These are phyloP conservation scores for Sporisorium reilianum DNA, from an alignment of 1,284 basidiomycete genomes.

Conservation along the genomic window DNA sequence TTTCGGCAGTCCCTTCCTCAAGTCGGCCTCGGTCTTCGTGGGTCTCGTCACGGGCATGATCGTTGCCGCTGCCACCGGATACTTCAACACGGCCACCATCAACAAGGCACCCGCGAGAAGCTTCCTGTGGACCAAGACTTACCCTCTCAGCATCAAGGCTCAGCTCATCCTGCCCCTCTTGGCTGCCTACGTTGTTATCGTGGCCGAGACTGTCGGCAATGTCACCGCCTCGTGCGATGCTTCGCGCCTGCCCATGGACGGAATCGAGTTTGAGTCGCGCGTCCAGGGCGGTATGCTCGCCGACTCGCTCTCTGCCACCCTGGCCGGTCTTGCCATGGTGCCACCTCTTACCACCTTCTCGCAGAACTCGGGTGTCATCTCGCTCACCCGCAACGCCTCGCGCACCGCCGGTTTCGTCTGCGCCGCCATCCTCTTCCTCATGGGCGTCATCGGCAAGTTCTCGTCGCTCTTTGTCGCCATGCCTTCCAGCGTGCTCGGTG, in stretches of 20 bases:
- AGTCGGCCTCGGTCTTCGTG: slow-evolving; percentile 42
- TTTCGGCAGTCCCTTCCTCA: slow-evolving; percentile 50
- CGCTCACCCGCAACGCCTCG: slow-evolving; percentile 38
- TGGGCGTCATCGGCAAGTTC: slow-evolving; percentile 44
- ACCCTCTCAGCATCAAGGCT: slow-evolving; percentile 30
- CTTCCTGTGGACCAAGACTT: slow-evolving; percentile 41
- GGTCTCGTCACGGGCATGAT: slow-evolving; percentile 51
- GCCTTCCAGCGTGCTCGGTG: slow-evolving; percentile 35
- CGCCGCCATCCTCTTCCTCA: slow-evolving; percentile 39
- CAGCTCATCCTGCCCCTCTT: slow-evolving; percentile 35
- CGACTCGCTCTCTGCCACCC: slow-evolving; percentile 38
- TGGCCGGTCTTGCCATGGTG: slow-evolving; percentile 35
- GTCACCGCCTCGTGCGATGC: slow-evolving; percentile 44
- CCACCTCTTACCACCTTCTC: slow-evolving; percentile 41
- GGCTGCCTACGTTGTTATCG: slow-evolving; percentile 33
- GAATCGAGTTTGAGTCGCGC: slow-evolving; percentile 36
- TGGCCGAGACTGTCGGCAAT: slow-evolving; percentile 41
- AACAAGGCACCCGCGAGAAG: slow-evolving; percentile 24
- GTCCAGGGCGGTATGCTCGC: slow-evolving; percentile 47
- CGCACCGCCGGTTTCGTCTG: slow-evolving; percentile 36
- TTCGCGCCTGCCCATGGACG: slow-evolving; percentile 39
- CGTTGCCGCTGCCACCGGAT: slow-evolving; percentile 45
- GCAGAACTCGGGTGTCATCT: slow-evolving; percentile 45
- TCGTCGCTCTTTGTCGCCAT: slow-evolving; percentile 40
- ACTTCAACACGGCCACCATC: slow-evolving; percentile 36